Evolutionary conservation across 768 basidiomycete genomes (phyloP).

Genomic region (Gloeostereum incarnatum): DNA sequence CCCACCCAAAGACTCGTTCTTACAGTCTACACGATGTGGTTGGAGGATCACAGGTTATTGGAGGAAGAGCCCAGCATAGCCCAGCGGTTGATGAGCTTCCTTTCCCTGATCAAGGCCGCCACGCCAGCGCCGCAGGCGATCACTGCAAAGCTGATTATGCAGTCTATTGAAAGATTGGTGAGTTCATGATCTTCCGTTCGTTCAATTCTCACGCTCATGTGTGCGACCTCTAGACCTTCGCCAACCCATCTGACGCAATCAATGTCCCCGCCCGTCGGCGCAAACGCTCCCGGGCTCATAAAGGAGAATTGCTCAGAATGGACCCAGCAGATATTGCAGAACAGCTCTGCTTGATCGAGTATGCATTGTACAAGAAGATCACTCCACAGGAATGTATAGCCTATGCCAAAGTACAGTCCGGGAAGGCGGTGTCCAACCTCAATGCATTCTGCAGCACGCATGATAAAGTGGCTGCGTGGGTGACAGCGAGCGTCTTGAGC

Average conservation of each 20-base stretch:
- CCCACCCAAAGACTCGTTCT: constrained; percentile 57
- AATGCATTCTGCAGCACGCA: constrained; percentile 47
- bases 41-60: constrained; percentile 50
- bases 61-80: constrained; percentile 60
- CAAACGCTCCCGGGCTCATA: constrained; percentile 40
- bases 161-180: constrained; percentile 49
- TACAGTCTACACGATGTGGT: constrained; percentile 49
- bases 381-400: constrained; percentile 66
- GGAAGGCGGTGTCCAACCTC: constrained; percentile 31
- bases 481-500: constrained; percentile 51
- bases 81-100: constrained; percentile 44
- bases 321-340: constrained; percentile 68
- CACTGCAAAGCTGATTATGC: constrained; percentile 38
- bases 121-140: constrained; percentile 29
- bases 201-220: constrained; percentile 3
- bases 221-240: constrained; percentile 28
- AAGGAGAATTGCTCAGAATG: constrained; percentile 54
- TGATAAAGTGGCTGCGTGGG: constrained; percentile 59
- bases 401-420: constrained; percentile 38
- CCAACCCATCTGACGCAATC: constrained; percentile 16
- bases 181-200: constrained; percentile 12
- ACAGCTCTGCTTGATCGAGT: constrained; percentile 74
- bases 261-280: constrained; percentile 22
- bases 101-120: constrained; percentile 27
- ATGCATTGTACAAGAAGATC: constrained; percentile 57